Percentiles rank a stretch among this genome's conserved stretches.
Evolutionary conservation across 345 rosid species (phyloP).

Genomic region (Populus davidiana): DNA sequence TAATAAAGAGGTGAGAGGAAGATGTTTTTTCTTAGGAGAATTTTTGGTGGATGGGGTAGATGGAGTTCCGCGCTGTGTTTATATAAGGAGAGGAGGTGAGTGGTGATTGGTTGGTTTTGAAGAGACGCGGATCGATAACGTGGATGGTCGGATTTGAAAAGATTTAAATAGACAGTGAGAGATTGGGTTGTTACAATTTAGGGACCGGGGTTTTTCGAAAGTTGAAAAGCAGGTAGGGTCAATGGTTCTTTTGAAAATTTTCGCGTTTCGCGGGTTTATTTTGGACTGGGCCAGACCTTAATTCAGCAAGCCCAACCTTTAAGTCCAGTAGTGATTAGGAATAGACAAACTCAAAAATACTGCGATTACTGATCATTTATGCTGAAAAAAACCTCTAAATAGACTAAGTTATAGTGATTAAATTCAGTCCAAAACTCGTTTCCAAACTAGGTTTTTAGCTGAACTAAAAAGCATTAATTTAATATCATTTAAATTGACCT

Average conservation of each 20-base stretch:
- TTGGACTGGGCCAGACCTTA: neutral
- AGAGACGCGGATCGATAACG: constrained; percentile 10
- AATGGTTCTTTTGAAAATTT: neutral
- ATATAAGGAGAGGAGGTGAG: neutral
- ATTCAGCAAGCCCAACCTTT: neutral
- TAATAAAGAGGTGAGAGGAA: too few species aligned
- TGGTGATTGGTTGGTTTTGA: constrained; percentile 5
- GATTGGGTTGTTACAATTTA: neutral
- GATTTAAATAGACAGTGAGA: neutral
- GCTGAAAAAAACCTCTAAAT: too few species aligned
- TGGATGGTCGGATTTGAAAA: constrained; percentile 5
- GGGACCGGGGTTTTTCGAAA: neutral
- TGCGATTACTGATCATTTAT: too few species aligned
- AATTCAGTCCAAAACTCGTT: too few species aligned
- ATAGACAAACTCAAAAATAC: too few species aligned
- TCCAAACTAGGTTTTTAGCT: too few species aligned
- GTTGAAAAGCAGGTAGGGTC: neutral
- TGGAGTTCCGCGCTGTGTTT: neutral
- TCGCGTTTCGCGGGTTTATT: neutral
- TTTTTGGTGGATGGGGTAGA: too few species aligned
- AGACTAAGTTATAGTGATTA: too few species aligned
- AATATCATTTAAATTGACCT: too few species aligned
- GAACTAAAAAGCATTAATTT: too few species aligned
- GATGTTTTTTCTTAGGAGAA: too few species aligned
- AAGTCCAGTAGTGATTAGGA: neutral